Base-by-base conservation (phyloP, 495 filamentous ascomycete genomes). In the Ramalina intermedia region DNA sequence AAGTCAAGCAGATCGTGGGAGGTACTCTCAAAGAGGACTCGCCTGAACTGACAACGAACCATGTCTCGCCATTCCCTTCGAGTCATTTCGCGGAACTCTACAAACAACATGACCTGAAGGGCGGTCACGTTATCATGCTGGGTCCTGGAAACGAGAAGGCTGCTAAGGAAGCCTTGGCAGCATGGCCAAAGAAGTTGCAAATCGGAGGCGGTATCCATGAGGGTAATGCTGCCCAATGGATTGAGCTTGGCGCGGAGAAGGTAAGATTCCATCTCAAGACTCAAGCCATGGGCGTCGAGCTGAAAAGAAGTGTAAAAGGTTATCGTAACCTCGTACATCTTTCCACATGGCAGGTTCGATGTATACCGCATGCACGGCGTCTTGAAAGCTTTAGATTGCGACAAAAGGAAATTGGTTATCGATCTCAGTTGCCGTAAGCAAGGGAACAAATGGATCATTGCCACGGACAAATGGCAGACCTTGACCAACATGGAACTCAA, bases 391-490 rank as follows among this genome's bases (percentile, higher is more conserved):
- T 74, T 96, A 2, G 81, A 71, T 1, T 79, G 80, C 33, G 81
- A 90, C 61, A 83, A 72, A 55, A 70, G 72, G 44, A 89, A 87
- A 64, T 74, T 98, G 43, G 91, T 98, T 49, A 85, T 98, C 61
- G 91, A 98, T 64, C 73, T 98, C 17, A 93, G 85, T 60, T 98
- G 91, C 58, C 77, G 91, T 39, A 68, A 77, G 40, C 76, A 79
- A 49, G 85, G 73, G 16, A 69, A 76, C 13, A 75, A 54, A 43
- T 98, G 91, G 89, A 82, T 86, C 51, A 90, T 98, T 26, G 90
- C 91, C 37, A 98, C 91, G 86, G 82, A 96, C 62, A 90, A 93
- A 64, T 98, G 91, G 91, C 90, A 96, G 69, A 90, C 85, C 4
- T 80, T 96, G 50, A 96, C 91, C 1, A 85, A 94, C 60, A 88